A percentile compares a stretch with the other conserved stretches of the same genome.
Conservation (phyloP, 192 early-diverging fungal genomes). For the Podila minutissima region DNA sequence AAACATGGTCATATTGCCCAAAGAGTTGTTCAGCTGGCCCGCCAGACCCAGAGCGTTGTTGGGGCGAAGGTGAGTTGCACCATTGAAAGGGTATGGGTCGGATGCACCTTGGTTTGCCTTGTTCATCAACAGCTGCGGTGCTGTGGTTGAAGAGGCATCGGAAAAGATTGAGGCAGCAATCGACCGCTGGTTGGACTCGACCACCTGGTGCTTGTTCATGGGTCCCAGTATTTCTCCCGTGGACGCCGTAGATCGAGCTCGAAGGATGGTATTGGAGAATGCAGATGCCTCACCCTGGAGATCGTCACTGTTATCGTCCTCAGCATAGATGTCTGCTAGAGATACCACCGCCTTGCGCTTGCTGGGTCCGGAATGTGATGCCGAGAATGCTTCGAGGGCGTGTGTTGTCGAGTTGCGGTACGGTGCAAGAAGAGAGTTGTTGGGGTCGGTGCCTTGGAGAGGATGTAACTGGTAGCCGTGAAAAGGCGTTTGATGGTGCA, state of each 20-base stretch:
- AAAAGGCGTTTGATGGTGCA: neutral
- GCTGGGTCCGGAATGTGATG: neutral
- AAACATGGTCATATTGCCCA: neutral
- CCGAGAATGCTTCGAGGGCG: constrained; percentile 19
- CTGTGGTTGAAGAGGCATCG: neutral
- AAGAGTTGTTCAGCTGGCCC: neutral
- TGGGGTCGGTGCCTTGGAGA: neutral
- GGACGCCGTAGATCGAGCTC: neutral
- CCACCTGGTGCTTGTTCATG: constrained; percentile 6
- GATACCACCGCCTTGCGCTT: constrained; percentile 38
- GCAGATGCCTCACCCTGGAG: constrained; percentile 1
- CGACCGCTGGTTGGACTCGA: constrained; percentile 11
- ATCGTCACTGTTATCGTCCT: neutral
- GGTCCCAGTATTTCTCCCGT: neutral
- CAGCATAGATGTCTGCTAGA: constrained; percentile 31
- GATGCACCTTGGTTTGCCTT: neutral
- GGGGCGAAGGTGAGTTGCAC: neutral
- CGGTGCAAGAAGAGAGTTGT: neutral
- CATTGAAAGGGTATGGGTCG: neutral
- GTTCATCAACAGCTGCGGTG: no score
- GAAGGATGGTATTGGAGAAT: constrained; percentile 14
- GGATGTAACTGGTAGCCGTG: neutral
- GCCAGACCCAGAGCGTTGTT: neutral
- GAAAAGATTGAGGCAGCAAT: neutral
- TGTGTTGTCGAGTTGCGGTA: constrained; percentile 16